Percentiles rank a stretch among this genome's conserved stretches.
These are phyloP conservation scores for Chrysopogon serrulatus DNA, from an alignment of 176 grass and related monocot species.

Conservation along the genomic window DNA sequence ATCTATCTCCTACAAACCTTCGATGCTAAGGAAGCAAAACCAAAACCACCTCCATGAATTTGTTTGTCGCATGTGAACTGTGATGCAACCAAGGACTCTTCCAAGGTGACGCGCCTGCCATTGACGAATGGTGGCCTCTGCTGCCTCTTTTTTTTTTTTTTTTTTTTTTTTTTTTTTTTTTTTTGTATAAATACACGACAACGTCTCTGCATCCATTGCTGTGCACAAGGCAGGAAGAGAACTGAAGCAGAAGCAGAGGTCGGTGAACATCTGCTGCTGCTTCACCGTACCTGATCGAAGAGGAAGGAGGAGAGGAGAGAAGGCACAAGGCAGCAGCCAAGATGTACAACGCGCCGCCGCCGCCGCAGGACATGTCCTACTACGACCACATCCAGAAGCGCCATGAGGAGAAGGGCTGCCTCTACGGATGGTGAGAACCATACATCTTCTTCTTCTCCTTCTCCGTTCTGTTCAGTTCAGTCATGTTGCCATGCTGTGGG, in stretches of 20 bases:
- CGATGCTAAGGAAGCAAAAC: slow-evolving; percentile 19
- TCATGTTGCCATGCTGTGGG: no score
- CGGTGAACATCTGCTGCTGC: neutral
- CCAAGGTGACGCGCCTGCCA: neutral
- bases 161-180: no score
- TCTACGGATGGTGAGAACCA: slow-evolving; percentile 50
- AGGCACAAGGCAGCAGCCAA: neutral
- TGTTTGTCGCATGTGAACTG: neutral
- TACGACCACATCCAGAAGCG: slow-evolving; percentile 50
- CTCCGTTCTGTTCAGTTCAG: no score
- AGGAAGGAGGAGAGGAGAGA: neutral
- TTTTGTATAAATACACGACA: neutral
- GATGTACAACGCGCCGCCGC: slow-evolving; percentile 57
- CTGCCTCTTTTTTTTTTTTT: no score
- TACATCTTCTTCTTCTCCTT: no score
- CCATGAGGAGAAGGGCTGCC: slow-evolving; percentile 61
- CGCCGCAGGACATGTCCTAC: slow-evolving; percentile 58
- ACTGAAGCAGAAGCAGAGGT: neutral
- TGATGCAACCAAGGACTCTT: neutral
- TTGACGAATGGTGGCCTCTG: neutral
- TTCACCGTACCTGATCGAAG: neutral
- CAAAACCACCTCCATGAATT: neutral
- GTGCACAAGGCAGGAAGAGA: neutral
- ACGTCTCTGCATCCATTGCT: neutral
- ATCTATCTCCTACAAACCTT: neutral